These are phyloP conservation scores for Botrytis porri DNA, from an alignment of 2,329 filamentous ascomycete genomes.

Conservation along the genomic window DNA sequence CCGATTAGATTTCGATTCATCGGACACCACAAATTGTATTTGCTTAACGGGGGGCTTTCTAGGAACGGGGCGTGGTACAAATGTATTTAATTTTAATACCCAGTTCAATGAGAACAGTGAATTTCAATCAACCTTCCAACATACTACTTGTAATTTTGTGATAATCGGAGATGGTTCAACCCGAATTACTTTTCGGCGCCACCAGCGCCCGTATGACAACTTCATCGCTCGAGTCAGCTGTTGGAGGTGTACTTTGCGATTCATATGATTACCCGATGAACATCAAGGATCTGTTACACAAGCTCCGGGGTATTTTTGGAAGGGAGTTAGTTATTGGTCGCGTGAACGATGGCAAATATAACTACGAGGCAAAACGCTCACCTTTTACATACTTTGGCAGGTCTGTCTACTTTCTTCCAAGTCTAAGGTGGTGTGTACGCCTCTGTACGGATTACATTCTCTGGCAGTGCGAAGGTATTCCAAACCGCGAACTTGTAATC, in stretches of 20 bases:
- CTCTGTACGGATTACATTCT: neutral
- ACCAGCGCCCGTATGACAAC: neutral
- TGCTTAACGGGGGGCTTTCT: neutral
- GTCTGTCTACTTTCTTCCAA: neutral
- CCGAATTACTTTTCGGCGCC: neutral
- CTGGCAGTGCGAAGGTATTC: neutral
- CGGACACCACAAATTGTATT: neutral
- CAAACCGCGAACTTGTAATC: neutral
- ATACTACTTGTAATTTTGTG: neutral
- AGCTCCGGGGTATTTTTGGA: neutral
- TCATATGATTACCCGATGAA: slow-evolving; percentile 3
- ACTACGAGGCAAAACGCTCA: neutral
- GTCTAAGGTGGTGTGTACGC: neutral
- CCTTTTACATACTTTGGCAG: neutral
- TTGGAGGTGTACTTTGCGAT: neutral
- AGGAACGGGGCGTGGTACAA: neutral
- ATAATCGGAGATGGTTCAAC: neutral
- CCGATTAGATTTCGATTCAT: neutral
- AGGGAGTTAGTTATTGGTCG: neutral
- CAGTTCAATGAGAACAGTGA: neutral
- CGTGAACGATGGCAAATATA: neutral
- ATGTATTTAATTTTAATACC: neutral
- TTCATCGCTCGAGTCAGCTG: slow-evolving; percentile 1
- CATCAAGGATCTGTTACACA: neutral
- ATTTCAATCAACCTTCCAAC: neutral